Base-by-base conservation (phyloP, 1,284 basidiomycete species). In the Coniferiporia weirii region DNA sequence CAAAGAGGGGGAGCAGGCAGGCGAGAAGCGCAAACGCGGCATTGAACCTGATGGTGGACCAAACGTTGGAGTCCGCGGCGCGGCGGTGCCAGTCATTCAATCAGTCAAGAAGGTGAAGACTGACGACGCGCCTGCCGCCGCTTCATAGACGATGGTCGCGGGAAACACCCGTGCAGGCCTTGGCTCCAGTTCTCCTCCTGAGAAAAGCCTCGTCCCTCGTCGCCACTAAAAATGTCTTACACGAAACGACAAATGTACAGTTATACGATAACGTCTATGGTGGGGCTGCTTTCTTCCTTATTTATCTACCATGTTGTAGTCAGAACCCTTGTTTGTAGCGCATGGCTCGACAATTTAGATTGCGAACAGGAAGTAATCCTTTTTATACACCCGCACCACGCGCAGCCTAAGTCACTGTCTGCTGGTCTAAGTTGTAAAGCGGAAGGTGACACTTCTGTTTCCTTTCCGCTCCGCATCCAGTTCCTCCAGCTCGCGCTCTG, bases 11-110 rank as follows among this genome's bases (percentile, higher is more conserved):
- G 69, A 69, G 22, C 71, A 75, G 62, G 67, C 71, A 0, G 87
- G 86, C 20, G 85, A 87, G 64, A 90, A 90, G 75, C 76, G 88
- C 61, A 90, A 89, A 70, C 80, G 87, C 27, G 83, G 78, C 1
- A 75, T 88, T 0, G 88, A 90, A 67, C 87, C 87, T 0, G 88
- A 89, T 65, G 88, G 88, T 63, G 87, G 84, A n/a, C 0, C 80
- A 1, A 79, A 85, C 65, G 75, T 78, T 27, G 87, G 87, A 12
- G 68, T 82, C 8, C 78, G 87, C 15, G 85, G 85, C 0, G 77
- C 73, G n/a, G 75, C 72, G 34, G 83, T 84, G 5, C 87, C 87
- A 7, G 61, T 73, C 2, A 72, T 89, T 49, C 75, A 78, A 59
- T 71, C 73, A 19, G 69, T 71, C 54, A 90, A 89, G 68, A 89